Evolutionary conservation across 148 eudicot species (phyloP).

Genomic region (Selenicereus undatus): DNA sequence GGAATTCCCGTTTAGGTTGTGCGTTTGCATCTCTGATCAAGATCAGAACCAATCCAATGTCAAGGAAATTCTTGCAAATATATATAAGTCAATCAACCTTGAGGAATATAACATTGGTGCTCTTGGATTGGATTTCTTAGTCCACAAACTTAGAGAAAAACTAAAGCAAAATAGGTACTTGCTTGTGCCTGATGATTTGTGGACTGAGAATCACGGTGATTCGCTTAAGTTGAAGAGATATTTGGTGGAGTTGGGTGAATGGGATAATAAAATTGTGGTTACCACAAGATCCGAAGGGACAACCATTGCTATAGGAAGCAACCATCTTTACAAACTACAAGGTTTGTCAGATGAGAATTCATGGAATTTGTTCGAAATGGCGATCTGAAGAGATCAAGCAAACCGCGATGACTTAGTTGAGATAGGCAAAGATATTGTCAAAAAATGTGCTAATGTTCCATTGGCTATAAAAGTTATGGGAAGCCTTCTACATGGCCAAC

Average conservation of each 20-base stretch:
- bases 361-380: not conserved
- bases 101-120: too few relatives aligned
- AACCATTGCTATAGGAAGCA: not conserved
- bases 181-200: too few relatives aligned
- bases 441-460: slow-evolving; percentile 23
- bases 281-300: slow-evolving; percentile 9
- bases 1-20: too few relatives aligned
- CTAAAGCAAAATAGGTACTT: too few relatives aligned
- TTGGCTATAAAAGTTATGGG: slow-evolving; percentile 16
- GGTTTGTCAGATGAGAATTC: not conserved
- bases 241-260: not conserved
- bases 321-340: not conserved
- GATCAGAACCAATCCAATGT: too few relatives aligned
- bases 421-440: slow-evolving; percentile 18
- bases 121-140: too few relatives aligned
- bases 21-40: not conserved
- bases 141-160: too few relatives aligned
- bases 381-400: not conserved
- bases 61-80: too few relatives aligned
- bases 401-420: not conserved
- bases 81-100: too few relatives aligned
- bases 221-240: not conserved
- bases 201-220: too few relatives aligned
- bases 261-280: slow-evolving; percentile 3
- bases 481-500: slow-evolving; percentile 9